Evolutionary conservation across 495 filamentous ascomycete genomes (phyloP).

Genomic region (Penicillium silybi): DNA sequence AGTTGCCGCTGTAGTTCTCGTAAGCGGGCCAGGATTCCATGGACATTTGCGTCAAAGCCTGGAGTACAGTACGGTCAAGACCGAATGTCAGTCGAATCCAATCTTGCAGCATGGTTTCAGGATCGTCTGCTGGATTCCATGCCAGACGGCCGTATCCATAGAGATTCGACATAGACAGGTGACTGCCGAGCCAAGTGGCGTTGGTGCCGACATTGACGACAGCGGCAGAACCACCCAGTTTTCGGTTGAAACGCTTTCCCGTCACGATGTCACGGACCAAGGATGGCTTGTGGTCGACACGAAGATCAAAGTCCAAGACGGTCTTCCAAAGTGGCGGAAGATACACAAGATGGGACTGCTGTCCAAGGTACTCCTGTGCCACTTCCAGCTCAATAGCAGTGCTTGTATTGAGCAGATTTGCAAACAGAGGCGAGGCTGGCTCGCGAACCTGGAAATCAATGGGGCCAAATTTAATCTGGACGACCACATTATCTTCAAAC

Average conservation of each 20-base stretch:
- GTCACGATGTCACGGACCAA: slow-evolving; percentile 55
- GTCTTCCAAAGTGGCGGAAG: slow-evolving; percentile 64
- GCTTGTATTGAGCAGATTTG: slow-evolving; percentile 55
- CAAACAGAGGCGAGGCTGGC: slow-evolving; percentile 64
- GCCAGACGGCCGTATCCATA: slow-evolving; percentile 66
- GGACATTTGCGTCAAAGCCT: slow-evolving; percentile 59
- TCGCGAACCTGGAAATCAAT: slow-evolving; percentile 77
- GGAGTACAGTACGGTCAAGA: slow-evolving; percentile 46
- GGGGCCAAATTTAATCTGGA: slow-evolving; percentile 72
- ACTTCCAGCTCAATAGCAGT: slow-evolving; percentile 64
- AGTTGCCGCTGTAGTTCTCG: slow-evolving; percentile 66
- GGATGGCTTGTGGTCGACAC: slow-evolving; percentile 51
- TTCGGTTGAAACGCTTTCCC: slow-evolving; percentile 55
- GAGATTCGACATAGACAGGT: slow-evolving; percentile 67
- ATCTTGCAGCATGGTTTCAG: slow-evolving; percentile 51
- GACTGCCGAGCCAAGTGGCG: slow-evolving; percentile 63
- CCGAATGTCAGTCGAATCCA: slow-evolving; percentile 67
- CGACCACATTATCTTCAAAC: slow-evolving; percentile 66
- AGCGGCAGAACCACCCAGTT: slow-evolving; percentile 58
- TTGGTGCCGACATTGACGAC: slow-evolving; percentile 69
- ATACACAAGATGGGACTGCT: slow-evolving; percentile 67
- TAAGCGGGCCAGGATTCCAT: slow-evolving; percentile 70
- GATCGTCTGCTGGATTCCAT: slow-evolving; percentile 52
- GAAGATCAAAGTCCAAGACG: slow-evolving; percentile 62
- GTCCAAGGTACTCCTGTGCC: slow-evolving; percentile 67